A percentile compares a stretch with the other conserved stretches of the same genome.
Evolutionary conservation across 2,329 filamentous ascomycete species (phyloP).

Genomic region (Fusarium mundagurra): DNA sequence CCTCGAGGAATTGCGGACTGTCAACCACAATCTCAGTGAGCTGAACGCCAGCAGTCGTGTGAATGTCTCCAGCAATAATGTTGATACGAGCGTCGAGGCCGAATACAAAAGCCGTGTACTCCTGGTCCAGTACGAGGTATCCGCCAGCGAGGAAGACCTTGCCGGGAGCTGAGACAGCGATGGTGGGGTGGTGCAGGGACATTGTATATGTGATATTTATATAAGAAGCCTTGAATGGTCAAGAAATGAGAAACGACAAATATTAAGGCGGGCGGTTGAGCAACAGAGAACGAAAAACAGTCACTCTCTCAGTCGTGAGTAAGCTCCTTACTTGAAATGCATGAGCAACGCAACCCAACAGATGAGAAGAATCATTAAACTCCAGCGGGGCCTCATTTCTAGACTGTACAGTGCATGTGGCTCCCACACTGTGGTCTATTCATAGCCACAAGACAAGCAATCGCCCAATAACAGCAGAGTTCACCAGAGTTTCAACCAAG

Average conservation of each 20-base stretch:
- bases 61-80: constrained; percentile 67
- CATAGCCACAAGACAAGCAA: not conserved
- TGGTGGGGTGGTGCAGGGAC: constrained; percentile 48
- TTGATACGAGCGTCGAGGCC: constrained; percentile 75
- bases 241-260: not conserved
- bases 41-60: constrained; percentile 70
- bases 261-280: too few species aligned
- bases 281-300: not conserved
- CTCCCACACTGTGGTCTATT: constrained; percentile 24
- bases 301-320: constrained; percentile 12
- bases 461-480: constrained; percentile 12
- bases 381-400: constrained; percentile 36
- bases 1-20: constrained; percentile 90
- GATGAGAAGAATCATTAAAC: constrained; percentile 33
- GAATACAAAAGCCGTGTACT: constrained; percentile 80
- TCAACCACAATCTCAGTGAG: constrained; percentile 81
- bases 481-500: constrained; percentile 6
- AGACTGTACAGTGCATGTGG: constrained; percentile 32
- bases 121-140: constrained; percentile 91
- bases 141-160: constrained; percentile 96
- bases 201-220: constrained; percentile 9
- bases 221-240: not conserved
- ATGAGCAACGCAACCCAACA: constrained; percentile 5
- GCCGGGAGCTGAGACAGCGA: constrained; percentile 87
- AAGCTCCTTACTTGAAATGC: constrained; percentile 27